Evolutionary conservation across 2,329 filamentous ascomycete species (phyloP).

Genomic region (Lecanosticta acicola): DNA sequence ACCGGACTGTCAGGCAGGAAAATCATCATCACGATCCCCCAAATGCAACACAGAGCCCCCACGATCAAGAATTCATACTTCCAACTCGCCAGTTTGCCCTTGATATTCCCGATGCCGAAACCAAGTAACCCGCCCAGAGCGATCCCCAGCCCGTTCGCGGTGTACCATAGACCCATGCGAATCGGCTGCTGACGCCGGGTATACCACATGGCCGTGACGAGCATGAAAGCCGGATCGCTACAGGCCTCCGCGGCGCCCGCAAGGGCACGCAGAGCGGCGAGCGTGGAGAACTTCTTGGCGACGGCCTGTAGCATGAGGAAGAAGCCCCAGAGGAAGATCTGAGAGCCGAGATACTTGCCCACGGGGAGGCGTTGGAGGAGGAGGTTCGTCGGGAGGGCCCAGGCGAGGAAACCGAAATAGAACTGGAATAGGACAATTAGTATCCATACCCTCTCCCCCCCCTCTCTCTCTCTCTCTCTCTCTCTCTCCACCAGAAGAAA

Average conservation of each 20-base stretch:
- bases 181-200: slow-evolving; percentile 58
- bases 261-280: slow-evolving; percentile 53
- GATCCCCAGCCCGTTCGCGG: slow-evolving; percentile 55
- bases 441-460: too few relatives aligned
- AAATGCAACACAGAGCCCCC: slow-evolving; percentile 51
- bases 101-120: slow-evolving; percentile 57
- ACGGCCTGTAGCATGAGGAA: slow-evolving; percentile 34
- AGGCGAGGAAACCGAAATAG: slow-evolving; percentile 52
- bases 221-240: slow-evolving; percentile 56
- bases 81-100: slow-evolving; percentile 53
- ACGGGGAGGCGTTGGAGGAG: slow-evolving; percentile 49
- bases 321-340: slow-evolving; percentile 55
- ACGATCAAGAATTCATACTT: slow-evolving; percentile 65
- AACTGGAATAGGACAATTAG: too few relatives aligned
- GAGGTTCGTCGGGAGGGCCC: slow-evolving; percentile 52
- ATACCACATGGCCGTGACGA: slow-evolving; percentile 63
- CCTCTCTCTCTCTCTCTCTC: too few relatives aligned
- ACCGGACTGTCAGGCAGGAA: slow-evolving; percentile 43
- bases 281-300: slow-evolving; percentile 45
- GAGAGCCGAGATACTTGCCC: slow-evolving; percentile 47
- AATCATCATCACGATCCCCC: slow-evolving; percentile 51
- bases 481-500: too few relatives aligned
- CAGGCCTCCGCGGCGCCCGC: slow-evolving; percentile 54
- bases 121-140: slow-evolving; percentile 53
- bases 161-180: slow-evolving; percentile 56